A percentile compares a stretch with the other conserved stretches of the same genome.
phyloP scores from a whole-genome alignment of 805 yeast genomes.

The Yarrowia deformans region DNA sequence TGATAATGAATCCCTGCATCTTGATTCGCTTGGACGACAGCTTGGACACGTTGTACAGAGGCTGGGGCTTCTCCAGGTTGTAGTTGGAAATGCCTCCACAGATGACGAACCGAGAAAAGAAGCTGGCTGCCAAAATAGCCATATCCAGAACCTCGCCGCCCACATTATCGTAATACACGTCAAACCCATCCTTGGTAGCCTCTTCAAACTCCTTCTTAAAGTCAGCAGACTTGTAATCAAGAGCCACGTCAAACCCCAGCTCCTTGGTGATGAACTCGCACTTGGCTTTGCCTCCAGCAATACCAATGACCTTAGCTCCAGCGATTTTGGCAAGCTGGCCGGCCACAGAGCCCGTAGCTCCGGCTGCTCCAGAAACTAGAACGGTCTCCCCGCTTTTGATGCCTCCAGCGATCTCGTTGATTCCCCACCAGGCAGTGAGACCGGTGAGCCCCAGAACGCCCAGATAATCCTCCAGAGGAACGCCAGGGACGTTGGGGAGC shows the following conservation, averaged over 20 bases:
- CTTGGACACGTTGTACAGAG: conserved; percentile 15
- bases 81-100: conserved; percentile 39
- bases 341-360: conserved; percentile 84
- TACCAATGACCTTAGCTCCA: conserved; percentile 86
- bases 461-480: conserved; percentile 36
- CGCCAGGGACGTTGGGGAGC: conserved; percentile 34
- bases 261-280: conserved; percentile 63
- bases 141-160: conserved; percentile 46
- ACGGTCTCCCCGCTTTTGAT: conserved; percentile 74
- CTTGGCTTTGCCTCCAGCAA: conserved; percentile 81
- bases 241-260: conserved; percentile 77
- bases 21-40: conserved; percentile 36
- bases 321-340: conserved; percentile 65
- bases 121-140: conserved; percentile 37
- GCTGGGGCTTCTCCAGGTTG: conserved; percentile 35
- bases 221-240: conserved; percentile 53
- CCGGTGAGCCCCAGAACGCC: conserved; percentile 52
- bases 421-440: conserved; percentile 77
- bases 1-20: conserved; percentile 37
- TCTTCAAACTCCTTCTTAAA: conserved; percentile 48
- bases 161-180: conserved; percentile 51
- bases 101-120: conserved; percentile 39
- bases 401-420: conserved; percentile 63
- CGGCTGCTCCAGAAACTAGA: conserved; percentile 92
- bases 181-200: conserved; percentile 50